Conservation (phyloP, 768 basidiomycete species). For the Auriscalpium vulgare region DNA sequence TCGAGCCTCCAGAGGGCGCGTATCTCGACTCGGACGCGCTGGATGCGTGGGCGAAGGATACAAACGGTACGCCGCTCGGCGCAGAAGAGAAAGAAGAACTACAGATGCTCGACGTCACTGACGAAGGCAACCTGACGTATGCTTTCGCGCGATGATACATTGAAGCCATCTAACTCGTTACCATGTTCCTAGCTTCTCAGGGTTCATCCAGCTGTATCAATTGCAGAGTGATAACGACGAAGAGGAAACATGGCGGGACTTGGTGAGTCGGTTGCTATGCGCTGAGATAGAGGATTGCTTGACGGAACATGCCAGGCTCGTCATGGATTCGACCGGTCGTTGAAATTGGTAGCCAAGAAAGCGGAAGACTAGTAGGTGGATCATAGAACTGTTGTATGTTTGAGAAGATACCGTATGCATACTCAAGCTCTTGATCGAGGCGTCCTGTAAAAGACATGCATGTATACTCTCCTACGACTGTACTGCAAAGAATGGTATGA, state of each 20-base stretch:
- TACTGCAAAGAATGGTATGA: not conserved
- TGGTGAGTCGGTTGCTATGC: constrained; percentile 36
- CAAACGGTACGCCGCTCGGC: constrained; percentile 76
- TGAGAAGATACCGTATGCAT: no score
- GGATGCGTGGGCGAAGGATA: constrained; percentile 71
- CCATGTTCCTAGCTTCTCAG: constrained; percentile 47
- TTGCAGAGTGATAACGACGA: constrained; percentile 82
- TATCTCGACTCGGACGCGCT: constrained; percentile 52
- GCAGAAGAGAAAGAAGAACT: constrained; percentile 71
- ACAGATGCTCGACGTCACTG: constrained; percentile 69
- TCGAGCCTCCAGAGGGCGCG: constrained; percentile 34
- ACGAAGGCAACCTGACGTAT: constrained; percentile 66
- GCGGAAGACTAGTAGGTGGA: no score
- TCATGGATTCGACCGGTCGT: constrained; percentile 68
- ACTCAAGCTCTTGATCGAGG: no score
- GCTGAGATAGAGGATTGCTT: not conserved
- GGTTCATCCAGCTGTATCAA: constrained; percentile 77
- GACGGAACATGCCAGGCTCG: constrained; percentile 37
- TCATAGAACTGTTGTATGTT: no score
- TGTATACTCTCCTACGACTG: not conserved
- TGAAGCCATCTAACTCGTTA: not conserved
- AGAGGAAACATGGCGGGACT: constrained; percentile 78
- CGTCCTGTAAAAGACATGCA: no score
- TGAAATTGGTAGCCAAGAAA: constrained; percentile 38
- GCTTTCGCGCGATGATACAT: constrained; percentile 18